Base-by-base conservation (phyloP, 768 basidiomycete genomes). In the Tulasnella sp. region DNA sequence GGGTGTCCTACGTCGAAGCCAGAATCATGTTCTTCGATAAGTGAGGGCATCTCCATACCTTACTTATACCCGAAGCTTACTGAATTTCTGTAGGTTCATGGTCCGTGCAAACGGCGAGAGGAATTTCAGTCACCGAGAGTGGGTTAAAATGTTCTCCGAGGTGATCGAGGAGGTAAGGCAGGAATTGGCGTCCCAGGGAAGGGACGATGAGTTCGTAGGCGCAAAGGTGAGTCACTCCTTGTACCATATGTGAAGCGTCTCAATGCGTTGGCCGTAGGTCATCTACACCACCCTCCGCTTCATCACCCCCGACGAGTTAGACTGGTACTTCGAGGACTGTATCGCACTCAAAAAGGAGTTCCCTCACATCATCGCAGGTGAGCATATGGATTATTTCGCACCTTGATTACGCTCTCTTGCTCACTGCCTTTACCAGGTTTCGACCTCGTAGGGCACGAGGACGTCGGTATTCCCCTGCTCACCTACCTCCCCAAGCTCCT, bases 381-480 rank as follows among this genome's bases (percentile, higher is more conserved):
- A 19, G 70, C n/a, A 39, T 14, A 40, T 41, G 2, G 8, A 23
- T 14, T 46, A 14, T 11, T 14, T 23, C 25, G 21, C 6, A 29
- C 11, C 6, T 3, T 19, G 8, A 1, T 23, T 27, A 31, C n/a
- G 6, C 5, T 17, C 40, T 36, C 27, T 19, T 15, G 1, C 52
- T 14, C 11, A 21, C 17, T 49, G n/a, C 31, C n/a, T 29, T 21
- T 2, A 2, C 23, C 57, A 84, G 84, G 83, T 2, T 89, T 87
- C 62, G 86, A 88, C 69, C 74, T 88, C 17, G 85, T 87, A n/a
- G 85, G 85, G 3, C 73, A 82, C 45, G 85, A 88, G 64, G 80
- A 86, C 64, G 69, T 68, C 5, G 62, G 77, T 21, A 73, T 70
- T 37, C 82, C 84, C 15, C 71, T 86, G 36, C 76, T 73, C 23